phyloP scores from a whole-genome alignment of 1,139 yeast species.

The Pichia kudriavzevii region DNA sequence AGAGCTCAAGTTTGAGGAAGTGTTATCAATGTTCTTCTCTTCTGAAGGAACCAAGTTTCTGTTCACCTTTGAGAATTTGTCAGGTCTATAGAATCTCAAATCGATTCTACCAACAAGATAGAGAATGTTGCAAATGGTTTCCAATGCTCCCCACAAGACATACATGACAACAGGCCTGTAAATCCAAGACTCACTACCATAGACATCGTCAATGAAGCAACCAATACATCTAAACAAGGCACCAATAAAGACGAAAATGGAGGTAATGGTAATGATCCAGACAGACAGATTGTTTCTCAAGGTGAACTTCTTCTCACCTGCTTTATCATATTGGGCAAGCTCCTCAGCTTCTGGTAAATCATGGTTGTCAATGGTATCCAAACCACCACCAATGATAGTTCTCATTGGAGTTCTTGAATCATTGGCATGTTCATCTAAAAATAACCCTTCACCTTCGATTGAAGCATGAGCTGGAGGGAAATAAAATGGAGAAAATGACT shows the following conservation, averaged over 20 bases:
- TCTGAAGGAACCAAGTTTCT: not conserved
- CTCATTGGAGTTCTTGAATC: constrained; percentile 32
- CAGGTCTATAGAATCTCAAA: constrained; percentile 74
- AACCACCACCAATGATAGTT: constrained; percentile 33
- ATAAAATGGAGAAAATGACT: constrained; percentile 48
- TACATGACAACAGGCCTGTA: constrained; percentile 56
- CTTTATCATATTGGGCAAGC: constrained; percentile 17
- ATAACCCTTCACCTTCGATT: constrained; percentile 42
- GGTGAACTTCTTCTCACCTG: constrained; percentile 21
- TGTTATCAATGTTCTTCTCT: constrained; percentile 5
- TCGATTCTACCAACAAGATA: constrained; percentile 61
- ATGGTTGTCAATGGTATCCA: constrained; percentile 36
- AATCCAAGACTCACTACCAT: constrained; percentile 33
- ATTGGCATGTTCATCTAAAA: constrained; percentile 45
- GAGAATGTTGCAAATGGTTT: constrained; percentile 45
- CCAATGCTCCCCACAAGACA: constrained; percentile 59
- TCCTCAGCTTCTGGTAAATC: constrained; percentile 27
- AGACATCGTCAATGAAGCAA: constrained; percentile 35
- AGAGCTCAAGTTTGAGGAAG: constrained; percentile 11
- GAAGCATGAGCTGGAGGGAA: constrained; percentile 45
- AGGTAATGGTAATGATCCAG: constrained; percentile 41
- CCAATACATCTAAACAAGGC: constrained; percentile 54
- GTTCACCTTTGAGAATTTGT: constrained; percentile 22
- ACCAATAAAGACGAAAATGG: constrained; percentile 48
- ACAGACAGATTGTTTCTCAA: constrained; percentile 33